These are phyloP conservation scores for Lentinus polychrous DNA, from an alignment of 1,284 basidiomycete genomes.

Conservation along the genomic window DNA sequence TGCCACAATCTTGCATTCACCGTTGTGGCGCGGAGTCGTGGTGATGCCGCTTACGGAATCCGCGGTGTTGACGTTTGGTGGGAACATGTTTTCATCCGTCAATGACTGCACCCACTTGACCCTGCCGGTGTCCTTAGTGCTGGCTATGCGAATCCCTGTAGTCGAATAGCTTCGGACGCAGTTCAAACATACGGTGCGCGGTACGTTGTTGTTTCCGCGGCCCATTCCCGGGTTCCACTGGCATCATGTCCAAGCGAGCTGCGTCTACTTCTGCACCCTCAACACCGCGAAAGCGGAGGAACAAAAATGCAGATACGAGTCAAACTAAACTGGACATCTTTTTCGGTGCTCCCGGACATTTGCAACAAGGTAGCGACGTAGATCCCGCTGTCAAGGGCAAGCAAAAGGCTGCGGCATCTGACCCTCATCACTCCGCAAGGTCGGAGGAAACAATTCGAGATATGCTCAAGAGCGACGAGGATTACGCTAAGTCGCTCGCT, in stretches of 20 bases:
- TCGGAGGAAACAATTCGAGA: background rate
- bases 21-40: background rate
- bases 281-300: slow-evolving; percentile 21
- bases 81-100: too few relatives aligned
- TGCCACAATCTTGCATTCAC: background rate
- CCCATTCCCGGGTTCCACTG: background rate
- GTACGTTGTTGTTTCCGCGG: background rate
- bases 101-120: too few relatives aligned
- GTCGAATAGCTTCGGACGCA: too few relatives aligned
- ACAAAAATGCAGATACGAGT: slow-evolving; percentile 13
- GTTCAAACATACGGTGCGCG: too few relatives aligned
- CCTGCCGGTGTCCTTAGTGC: too few relatives aligned
- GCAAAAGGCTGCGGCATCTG: background rate
- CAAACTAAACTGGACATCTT: slow-evolving; percentile 26
- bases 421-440: background rate
- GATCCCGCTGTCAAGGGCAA: background rate
- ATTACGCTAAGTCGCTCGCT: slow-evolving; percentile 21
- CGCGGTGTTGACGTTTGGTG: too few relatives aligned
- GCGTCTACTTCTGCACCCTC: slow-evolving; percentile 14
- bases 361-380: background rate
- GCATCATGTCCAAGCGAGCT: slow-evolving; percentile 23
- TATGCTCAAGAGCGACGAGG: slow-evolving; percentile 14
- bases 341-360: slow-evolving; percentile 15
- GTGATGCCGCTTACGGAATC: too few relatives aligned
- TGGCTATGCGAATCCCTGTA: too few relatives aligned